These are phyloP conservation scores for Mycosphaerelloides madeirae DNA, from an alignment of 2,329 filamentous ascomycete species.

Conservation along the genomic window DNA sequence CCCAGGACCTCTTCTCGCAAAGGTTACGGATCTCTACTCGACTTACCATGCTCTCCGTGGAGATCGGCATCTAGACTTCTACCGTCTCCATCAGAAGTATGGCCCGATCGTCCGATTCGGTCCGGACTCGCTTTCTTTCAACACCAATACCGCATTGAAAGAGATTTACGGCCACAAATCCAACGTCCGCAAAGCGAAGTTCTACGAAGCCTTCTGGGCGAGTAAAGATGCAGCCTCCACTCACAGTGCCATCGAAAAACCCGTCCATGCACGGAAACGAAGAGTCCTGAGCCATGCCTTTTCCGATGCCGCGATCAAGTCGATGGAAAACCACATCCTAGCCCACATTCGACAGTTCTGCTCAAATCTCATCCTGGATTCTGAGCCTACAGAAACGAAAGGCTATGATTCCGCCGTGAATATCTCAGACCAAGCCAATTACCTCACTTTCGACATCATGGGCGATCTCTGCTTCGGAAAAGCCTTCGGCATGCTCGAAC, in stretches of 20 bases:
- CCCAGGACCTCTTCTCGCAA: slow-evolving; percentile 38
- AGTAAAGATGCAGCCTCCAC: slow-evolving; percentile 41
- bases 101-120: slow-evolving; percentile 69
- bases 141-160: slow-evolving; percentile 61
- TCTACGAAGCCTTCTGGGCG: slow-evolving; percentile 46
- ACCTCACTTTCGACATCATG: slow-evolving; percentile 37
- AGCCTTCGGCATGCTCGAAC: slow-evolving; percentile 41
- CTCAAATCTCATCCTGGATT: slow-evolving; percentile 20
- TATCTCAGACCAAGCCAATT: slow-evolving; percentile 41
- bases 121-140: slow-evolving; percentile 73
- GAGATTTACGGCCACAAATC: slow-evolving; percentile 47
- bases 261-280: slow-evolving; percentile 44
- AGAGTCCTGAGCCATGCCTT: slow-evolving; percentile 46
- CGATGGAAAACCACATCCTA: slow-evolving; percentile 44
- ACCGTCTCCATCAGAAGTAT: slow-evolving; percentile 64
- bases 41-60: slow-evolving; percentile 28
- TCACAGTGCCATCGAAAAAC: slow-evolving; percentile 43
- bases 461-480: slow-evolving; percentile 31
- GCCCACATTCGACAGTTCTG: slow-evolving; percentile 40
- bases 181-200: slow-evolving; percentile 47
- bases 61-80: slow-evolving; percentile 27
- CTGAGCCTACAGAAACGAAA: slow-evolving; percentile 13
- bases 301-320: slow-evolving; percentile 42
- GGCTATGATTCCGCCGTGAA: slow-evolving; percentile 43
- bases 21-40: slow-evolving; percentile 26